Conservation (phyloP, 2,329 filamentous ascomycete species). For the Diaporthe eres region DNA sequence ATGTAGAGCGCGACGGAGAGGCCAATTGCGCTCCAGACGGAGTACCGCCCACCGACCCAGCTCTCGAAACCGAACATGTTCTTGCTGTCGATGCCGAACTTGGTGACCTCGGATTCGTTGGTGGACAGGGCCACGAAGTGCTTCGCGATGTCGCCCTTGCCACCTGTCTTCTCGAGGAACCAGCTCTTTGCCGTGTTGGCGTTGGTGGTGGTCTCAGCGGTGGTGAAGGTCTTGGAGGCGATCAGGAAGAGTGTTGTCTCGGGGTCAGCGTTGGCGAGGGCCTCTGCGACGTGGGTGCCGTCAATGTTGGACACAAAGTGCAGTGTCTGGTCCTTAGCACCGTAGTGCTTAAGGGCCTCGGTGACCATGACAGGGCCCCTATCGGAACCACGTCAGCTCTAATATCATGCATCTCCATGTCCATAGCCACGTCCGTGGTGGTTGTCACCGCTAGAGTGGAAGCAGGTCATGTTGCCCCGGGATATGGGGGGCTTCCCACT, state of each 20-base stretch:
- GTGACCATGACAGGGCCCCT: conserved; percentile 99
- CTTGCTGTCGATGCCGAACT: conserved; percentile 98
- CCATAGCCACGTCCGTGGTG: neutral
- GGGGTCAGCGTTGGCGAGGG: conserved; percentile 87
- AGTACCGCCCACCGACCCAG: conserved; percentile 99
- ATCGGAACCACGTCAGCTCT: conserved; percentile 47
- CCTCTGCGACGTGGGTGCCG: conserved; percentile 97
- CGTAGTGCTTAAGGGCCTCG: conserved; percentile 96
- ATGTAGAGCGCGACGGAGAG: conserved; percentile 95
- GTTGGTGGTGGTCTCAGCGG: conserved; percentile 96
- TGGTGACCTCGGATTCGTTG: conserved; percentile 94
- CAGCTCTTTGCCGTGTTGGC: conserved; percentile 97
- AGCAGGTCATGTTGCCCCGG: neutral
- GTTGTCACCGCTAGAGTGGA: neutral
- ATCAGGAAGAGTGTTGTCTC: conserved; percentile 99
- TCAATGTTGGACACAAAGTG: conserved; percentile 99
- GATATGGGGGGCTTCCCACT: conserved; percentile 55
- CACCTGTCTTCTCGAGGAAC: conserved; percentile 87
- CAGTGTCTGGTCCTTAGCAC: conserved; percentile 85
- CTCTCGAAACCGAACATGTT: conserved; percentile 99
- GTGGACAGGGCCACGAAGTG: conserved; percentile 99
- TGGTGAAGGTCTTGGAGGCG: conserved; percentile 99
- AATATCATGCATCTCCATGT: neutral
- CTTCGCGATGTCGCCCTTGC: conserved; percentile 93
- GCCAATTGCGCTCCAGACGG: conserved; percentile 98